Evolutionary conservation across 78 protist species (phyloP).

Genomic region (Bigelowiella natans): DNA sequence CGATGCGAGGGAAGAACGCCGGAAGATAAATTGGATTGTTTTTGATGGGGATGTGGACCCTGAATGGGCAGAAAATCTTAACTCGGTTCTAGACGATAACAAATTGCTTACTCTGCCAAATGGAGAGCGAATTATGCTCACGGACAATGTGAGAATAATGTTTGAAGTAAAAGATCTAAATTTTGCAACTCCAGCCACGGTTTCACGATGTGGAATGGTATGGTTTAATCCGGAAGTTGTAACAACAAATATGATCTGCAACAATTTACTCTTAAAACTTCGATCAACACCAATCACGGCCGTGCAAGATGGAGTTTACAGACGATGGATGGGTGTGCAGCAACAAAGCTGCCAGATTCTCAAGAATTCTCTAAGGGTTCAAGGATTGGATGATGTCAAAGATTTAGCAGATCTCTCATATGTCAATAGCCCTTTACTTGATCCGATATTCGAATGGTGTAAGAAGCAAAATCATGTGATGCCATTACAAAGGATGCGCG

Average conservation of each 20-base stretch:
- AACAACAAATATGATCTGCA: neutral
- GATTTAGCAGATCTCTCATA: neutral
- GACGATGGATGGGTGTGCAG: neutral
- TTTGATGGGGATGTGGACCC: constrained; percentile 98
- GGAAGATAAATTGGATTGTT: constrained; percentile 76
- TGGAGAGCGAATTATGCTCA: constrained; percentile 92
- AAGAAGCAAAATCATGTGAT: constrained; percentile 58
- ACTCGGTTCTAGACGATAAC: constrained; percentile 95
- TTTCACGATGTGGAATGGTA: constrained; percentile 96
- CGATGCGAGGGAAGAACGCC: neutral
- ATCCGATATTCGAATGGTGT: neutral
- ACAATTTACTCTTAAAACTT: neutral
- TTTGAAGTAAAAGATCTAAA: constrained; percentile 85
- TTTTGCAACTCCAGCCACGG: constrained; percentile 96
- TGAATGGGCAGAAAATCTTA: constrained; percentile 96
- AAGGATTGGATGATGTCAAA: neutral
- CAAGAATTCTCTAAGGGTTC: neutral
- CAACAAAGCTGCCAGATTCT: neutral
- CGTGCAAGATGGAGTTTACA: neutral
- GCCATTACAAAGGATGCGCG: constrained; percentile 62
- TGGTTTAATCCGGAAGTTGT: constrained; percentile 80
- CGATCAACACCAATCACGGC: neutral
- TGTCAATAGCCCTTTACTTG: neutral
- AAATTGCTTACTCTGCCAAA: constrained; percentile 89
- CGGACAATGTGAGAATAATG: constrained; percentile 78